These are phyloP conservation scores for Fusarium denticulatum DNA, from an alignment of 2,329 filamentous ascomycete species.

Conservation along the genomic window DNA sequence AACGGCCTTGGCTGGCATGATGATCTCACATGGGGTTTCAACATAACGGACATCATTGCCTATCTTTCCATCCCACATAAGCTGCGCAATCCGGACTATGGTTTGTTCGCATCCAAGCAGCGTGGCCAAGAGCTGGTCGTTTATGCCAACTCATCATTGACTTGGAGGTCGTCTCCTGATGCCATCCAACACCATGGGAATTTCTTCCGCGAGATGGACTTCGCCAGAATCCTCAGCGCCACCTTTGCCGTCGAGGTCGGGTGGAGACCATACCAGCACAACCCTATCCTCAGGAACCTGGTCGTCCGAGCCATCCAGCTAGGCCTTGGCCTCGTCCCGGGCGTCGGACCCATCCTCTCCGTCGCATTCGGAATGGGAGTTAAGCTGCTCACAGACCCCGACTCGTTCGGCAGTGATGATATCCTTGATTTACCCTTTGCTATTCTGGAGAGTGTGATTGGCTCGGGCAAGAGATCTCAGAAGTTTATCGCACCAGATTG, in stretches of 20 bases:
- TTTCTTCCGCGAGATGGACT: constrained; percentile 17
- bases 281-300: background rate
- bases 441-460: background rate
- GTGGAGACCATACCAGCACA: constrained; percentile 5
- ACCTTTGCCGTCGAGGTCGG: constrained; percentile 10
- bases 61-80: constrained; percentile 10
- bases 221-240: constrained; percentile 1
- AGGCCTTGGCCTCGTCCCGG: background rate
- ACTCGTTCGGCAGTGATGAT: background rate
- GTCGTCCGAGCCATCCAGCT: background rate
- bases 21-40: background rate
- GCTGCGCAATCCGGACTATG: background rate
- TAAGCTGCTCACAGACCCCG: background rate
- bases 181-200: background rate
- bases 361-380: constrained; percentile 10
- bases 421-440: background rate
- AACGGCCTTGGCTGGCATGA: background rate
- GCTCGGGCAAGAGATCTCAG: background rate
- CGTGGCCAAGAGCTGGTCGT: background rate
- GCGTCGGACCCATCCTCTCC: background rate
- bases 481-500: constrained; percentile 3
- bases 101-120: background rate
- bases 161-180: background rate
- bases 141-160: accelerated
- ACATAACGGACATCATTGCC: background rate